These are phyloP conservation scores for Ophiostoma sp. DNA, from an alignment of 2,329 filamentous ascomycete genomes.

Conservation along the genomic window DNA sequence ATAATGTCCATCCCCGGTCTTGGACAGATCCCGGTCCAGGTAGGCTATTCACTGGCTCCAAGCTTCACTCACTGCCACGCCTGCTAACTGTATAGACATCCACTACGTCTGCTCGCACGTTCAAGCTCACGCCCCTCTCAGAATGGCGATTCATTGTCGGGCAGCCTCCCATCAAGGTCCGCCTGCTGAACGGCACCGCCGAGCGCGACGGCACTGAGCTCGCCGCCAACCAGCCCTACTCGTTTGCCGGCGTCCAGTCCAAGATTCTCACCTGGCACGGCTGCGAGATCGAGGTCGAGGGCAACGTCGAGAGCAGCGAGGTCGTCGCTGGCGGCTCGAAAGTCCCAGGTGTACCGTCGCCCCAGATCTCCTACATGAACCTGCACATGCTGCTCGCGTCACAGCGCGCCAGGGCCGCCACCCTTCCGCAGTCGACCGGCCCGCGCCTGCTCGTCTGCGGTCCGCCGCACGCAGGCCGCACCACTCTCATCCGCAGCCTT, in stretches of 20 bases:
- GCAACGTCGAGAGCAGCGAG: conserved; percentile 57
- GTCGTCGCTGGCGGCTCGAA: conserved; percentile 42
- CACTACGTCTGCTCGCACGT: conserved; percentile 41
- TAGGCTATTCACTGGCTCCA: conserved; percentile 29
- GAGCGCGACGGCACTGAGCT: conserved; percentile 96
- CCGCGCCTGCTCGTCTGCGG: conserved; percentile 84
- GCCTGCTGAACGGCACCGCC: conserved; percentile 74
- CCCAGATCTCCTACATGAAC: conserved; percentile 74
- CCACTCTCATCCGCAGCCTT: conserved; percentile 69
- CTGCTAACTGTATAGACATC: conserved; percentile 30
- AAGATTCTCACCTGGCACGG: conserved; percentile 91
- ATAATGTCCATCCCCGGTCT: conserved; percentile 69
- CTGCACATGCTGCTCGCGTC: conserved; percentile 80
- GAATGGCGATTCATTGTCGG: conserved; percentile 78
- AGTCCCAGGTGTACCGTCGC: conserved; percentile 43
- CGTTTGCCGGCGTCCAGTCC: conserved; percentile 73
- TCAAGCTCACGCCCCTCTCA: conserved; percentile 55
- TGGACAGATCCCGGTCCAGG: conserved; percentile 59
- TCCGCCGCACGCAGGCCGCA: conserved; percentile 74
- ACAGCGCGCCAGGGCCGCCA: conserved; percentile 57
- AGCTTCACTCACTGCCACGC: conserved; percentile 9
- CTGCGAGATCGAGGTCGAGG: conserved; percentile 73
- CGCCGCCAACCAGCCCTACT: conserved; percentile 71
- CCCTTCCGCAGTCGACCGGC: conserved; percentile 45
- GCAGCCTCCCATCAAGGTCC: conserved; percentile 41